Evolutionary conservation across 768 basidiomycete genomes (phyloP), one percentile per base, ranked within the genome.

Genomic region (Suillus sp.): DNA sequence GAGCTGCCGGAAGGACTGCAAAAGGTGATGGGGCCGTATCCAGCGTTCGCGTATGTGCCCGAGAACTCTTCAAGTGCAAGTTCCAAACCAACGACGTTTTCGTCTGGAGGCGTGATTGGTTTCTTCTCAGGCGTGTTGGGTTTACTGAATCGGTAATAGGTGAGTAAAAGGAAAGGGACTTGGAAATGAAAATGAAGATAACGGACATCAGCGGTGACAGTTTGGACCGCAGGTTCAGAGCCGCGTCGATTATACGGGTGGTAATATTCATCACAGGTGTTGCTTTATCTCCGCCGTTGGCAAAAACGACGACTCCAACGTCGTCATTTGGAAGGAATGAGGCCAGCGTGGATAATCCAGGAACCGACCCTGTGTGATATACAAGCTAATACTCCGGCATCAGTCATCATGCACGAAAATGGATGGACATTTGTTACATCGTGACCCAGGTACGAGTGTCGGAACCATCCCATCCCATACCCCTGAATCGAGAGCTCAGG

Each of bases 401-500:
- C 20, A 30, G 53, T 16, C 5, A 20, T 22, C 2, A 16, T 22
- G 25, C 13, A 8, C 30, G 10, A 40, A 54, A 42, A 61, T 3
- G 11, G 4, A 51, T 25, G 37, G 20, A 34, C 42, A 55, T 30
- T 27, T 54, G 71, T 48, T 64, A 82, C 81, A 32, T 81, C 77
- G 59, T 81, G 78, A 0, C 78, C 82, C 1, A 69, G 71, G 59
- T 79, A 80, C 1, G 81, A 76, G 8, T 20, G 54, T 8, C 78
- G 72, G 45, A n/a, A 38, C 81, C 81, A 83, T 4, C 83, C 82
- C 68, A 80, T 66, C 2, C 78, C 80, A 65, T 83, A 84, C 7
- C 73, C 78, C 1, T 45, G 16, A 42, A 79, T 65, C 1, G 80
- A 79, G 0, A 65, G n/a, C 20, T 67, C 66, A 1, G 68, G 58